Percentiles rank a stretch among this genome's conserved stretches.
Conservation (phyloP, 2,329 filamentous ascomycete genomes). For the Claviceps arundinis region DNA sequence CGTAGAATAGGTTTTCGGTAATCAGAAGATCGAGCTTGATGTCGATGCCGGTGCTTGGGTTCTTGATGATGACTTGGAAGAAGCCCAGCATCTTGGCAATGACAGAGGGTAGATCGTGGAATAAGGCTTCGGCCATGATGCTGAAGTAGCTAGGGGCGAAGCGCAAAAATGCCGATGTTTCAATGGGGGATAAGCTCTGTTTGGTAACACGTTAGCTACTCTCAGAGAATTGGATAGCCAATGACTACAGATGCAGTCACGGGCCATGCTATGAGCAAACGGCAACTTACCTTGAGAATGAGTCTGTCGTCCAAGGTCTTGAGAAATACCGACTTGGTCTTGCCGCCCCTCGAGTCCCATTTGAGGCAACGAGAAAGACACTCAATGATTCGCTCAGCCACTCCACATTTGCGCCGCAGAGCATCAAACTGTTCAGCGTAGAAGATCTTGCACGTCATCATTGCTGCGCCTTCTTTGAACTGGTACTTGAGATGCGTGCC, state of each 20-base stretch:
- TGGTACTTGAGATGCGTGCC: constrained; percentile 94
- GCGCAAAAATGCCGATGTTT: constrained; percentile 84
- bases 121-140: constrained; percentile 92
- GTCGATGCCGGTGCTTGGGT: constrained; percentile 78
- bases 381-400: constrained; percentile 87
- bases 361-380: constrained; percentile 90
- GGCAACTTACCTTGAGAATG: constrained; percentile 55
- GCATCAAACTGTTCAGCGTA: constrained; percentile 98
- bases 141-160: constrained; percentile 96
- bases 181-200: constrained; percentile 71
- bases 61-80: constrained; percentile 95
- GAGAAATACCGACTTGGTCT: constrained; percentile 92
- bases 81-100: constrained; percentile 99
- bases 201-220: no score
- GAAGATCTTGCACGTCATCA: constrained; percentile 96
- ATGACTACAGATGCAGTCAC: neutral
- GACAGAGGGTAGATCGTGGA: constrained; percentile 87
- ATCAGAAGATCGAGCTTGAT: constrained; percentile 89
- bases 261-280: neutral
- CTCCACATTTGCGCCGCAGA: constrained; percentile 79
- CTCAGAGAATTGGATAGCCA: neutral
- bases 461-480: constrained; percentile 84
- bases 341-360: constrained; percentile 96
- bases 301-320: constrained; percentile 93
- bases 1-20: constrained; percentile 98